phyloP scores from a whole-genome alignment of 163 green algal species.

The Scenedesmus sp. region DNA sequence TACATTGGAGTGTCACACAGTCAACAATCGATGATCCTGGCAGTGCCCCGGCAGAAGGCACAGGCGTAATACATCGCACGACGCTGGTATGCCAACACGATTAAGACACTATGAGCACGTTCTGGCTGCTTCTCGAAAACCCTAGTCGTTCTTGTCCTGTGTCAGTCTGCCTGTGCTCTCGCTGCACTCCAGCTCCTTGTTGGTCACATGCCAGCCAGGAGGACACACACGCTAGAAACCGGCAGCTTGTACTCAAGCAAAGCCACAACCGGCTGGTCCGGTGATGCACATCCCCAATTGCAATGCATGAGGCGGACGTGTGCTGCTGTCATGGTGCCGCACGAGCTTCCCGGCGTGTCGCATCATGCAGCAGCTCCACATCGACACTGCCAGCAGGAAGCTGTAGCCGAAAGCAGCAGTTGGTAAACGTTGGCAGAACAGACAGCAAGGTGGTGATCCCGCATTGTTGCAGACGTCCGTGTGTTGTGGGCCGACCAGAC shows the following conservation, averaged over 20 bases:
- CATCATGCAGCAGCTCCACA: conserved; percentile 98
- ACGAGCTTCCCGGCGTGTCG: conserved; percentile 92
- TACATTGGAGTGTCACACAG: conserved; percentile 12
- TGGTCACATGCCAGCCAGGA: neutral
- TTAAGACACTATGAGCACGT: neutral
- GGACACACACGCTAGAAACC: neutral
- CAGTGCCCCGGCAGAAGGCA: no score
- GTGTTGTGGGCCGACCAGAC: no score
- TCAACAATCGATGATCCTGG: neutral
- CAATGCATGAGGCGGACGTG: neutral
- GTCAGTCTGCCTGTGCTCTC: neutral
- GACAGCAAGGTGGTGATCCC: neutral
- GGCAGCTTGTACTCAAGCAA: neutral
- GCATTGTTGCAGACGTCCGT: neutral
- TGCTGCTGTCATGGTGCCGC: neutral
- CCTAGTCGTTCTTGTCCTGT: neutral
- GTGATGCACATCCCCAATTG: neutral
- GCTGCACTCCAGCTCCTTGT: neutral
- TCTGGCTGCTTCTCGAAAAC: neutral
- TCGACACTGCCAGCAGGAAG: conserved; percentile 95
- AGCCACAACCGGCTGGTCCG: neutral
- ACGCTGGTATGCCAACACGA: no score
- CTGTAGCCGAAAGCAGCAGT: conserved; percentile 65
- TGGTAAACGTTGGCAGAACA: neutral
- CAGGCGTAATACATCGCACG: no score